Conservation (phyloP, 306 rosid species). For the Trifolium fragiferum region DNA sequence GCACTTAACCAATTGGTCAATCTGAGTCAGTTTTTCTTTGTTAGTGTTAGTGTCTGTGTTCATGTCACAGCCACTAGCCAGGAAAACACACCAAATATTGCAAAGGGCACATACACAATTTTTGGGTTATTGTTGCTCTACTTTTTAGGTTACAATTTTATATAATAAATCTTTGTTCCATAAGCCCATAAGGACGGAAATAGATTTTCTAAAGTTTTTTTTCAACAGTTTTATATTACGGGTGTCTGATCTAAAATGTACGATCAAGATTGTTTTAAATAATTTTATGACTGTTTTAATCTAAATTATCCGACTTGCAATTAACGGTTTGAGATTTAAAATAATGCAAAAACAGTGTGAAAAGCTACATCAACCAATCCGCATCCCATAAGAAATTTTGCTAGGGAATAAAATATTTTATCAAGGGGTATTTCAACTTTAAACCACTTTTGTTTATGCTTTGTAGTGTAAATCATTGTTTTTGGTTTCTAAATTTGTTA, state of each 20-base stretch:
- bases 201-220: no score
- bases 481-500: no score
- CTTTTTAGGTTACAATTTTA: neutral
- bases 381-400: neutral
- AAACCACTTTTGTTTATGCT: conserved; percentile 28
- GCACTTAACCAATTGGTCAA: conserved; percentile 30
- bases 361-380: no score
- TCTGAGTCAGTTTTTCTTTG: conserved; percentile 42
- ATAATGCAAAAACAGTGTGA: no score
- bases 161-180: conserved; percentile 20
- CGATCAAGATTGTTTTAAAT: no score
- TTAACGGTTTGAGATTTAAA: no score
- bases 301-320: no score
- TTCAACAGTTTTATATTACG: no score
- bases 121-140: conserved; percentile 21
- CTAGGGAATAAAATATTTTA: conserved; percentile 29
- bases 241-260: no score
- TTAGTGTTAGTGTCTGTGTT: conserved; percentile 40
- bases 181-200: neutral
- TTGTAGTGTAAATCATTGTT: neutral
- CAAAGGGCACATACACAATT: conserved; percentile 33
- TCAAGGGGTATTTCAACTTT: conserved; percentile 1
- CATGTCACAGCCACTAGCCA: conserved; percentile 27
- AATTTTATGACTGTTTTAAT: no score
- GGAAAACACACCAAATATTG: conserved; percentile 30